Evolutionary conservation across 2,329 filamentous ascomycete genomes (phyloP).

Genomic region (Calonectria henricotiae): DNA sequence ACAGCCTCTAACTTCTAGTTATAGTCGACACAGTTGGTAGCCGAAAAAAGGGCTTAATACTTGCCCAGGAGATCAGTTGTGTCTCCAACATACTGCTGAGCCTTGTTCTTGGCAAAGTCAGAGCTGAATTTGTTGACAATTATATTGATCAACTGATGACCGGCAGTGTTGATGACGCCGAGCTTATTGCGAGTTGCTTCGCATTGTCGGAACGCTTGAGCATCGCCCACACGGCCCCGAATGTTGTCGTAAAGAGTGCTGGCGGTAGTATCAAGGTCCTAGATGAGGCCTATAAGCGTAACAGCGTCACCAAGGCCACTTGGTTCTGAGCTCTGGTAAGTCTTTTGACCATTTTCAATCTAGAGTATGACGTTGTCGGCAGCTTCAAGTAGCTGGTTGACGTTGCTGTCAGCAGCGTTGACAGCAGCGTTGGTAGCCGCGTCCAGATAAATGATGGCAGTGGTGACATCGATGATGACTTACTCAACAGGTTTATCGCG

Average conservation of each 20-base stretch:
- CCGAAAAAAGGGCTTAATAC: not conserved
- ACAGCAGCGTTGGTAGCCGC: not conserved
- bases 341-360: not conserved
- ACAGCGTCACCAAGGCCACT: conserved; percentile 10
- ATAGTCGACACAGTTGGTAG: conserved; percentile 3
- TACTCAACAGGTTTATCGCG: conserved; percentile 1
- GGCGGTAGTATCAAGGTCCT: conserved; percentile 10
- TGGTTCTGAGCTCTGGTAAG: not conserved
- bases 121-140: conserved; percentile 12
- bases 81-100: conserved; percentile 6
- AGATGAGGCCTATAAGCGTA: not conserved
- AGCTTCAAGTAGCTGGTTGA: conserved; percentile 6
- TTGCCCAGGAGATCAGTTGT: conserved; percentile 1
- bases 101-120: conserved; percentile 1
- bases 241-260: not conserved
- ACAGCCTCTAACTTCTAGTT: no score
- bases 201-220: not conserved
- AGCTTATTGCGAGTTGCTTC: conserved; percentile 4
- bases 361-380: not conserved
- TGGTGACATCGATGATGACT: conserved; percentile 2
- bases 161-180: not conserved
- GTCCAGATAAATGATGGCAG: not conserved
- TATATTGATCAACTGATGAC: not conserved
- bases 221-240: not conserved
- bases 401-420: not conserved